phyloP scores from a whole-genome alignment of 2,329 filamentous ascomycete species.

The Talaromyces sp. region DNA sequence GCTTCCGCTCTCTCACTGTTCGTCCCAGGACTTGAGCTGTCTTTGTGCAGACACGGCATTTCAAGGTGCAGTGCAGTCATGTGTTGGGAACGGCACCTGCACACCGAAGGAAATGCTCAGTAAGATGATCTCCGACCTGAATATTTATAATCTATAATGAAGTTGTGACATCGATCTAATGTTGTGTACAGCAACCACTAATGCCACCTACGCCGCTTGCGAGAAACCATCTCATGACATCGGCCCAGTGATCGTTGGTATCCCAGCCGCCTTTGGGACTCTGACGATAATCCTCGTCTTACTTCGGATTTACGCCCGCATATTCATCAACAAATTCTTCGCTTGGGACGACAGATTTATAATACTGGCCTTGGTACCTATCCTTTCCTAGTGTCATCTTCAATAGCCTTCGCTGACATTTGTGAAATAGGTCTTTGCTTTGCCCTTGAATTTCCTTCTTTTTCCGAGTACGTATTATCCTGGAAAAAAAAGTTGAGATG shows the following conservation, averaged over 20 bases:
- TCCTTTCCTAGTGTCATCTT: background rate
- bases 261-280: slow-evolving; percentile 15
- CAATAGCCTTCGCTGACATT: background rate
- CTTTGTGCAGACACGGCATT: slow-evolving; percentile 13
- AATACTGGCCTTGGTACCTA: slow-evolving; percentile 13
- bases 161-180: background rate
- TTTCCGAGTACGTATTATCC: slow-evolving; percentile 16
- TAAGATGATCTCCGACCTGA: background rate
- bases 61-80: slow-evolving; percentile 13
- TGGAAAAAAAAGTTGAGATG: background rate
- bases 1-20: slow-evolving; percentile 10
- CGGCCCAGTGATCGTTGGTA: slow-evolving; percentile 6
- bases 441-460: slow-evolving; percentile 15
- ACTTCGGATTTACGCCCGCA: slow-evolving; percentile 11
- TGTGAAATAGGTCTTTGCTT: slow-evolving; percentile 11
- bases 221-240: slow-evolving; percentile 14
- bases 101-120: slow-evolving; percentile 17
- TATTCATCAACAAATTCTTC: slow-evolving; percentile 18
- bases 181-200: slow-evolving; percentile 11
- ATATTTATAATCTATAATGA: background rate
- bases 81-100: slow-evolving; percentile 12
- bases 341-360: slow-evolving; percentile 17
- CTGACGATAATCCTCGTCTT: slow-evolving; percentile 17
- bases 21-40: slow-evolving; percentile 9
- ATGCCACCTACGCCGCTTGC: slow-evolving; percentile 16